Evolutionary conservation across 805 yeast genomes (phyloP), one percentile per base, ranked within the genome.

Genomic region (Wickerhamomyces ciferrii): DNA sequence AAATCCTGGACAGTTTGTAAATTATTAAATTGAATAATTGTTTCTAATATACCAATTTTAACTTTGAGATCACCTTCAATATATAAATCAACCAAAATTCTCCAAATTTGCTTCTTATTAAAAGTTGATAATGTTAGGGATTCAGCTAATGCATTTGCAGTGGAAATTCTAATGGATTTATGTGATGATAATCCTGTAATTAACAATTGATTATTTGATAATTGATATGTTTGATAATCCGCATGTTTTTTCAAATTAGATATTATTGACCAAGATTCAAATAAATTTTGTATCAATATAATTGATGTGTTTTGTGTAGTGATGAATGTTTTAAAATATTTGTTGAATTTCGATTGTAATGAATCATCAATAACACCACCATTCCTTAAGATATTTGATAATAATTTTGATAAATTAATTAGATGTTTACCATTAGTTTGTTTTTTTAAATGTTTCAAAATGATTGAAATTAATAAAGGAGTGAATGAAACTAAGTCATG

Each of bases 71-170:
- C 53, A 8, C 32, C 24, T n/a, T 59, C 59, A 14, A 58, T 42
- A 40, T 55, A 55, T 9, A 58, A 29, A 18, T 60, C 59, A 32
- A 58, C 40, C 41, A 48, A 59, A 19, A 55, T 49, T 8, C 41
- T 52, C 29, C 59, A 44, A 14, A 55, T 49, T 3, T 55, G 46
- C 11, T 43, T 51, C 41, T 62, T 52, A 41, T 53, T 50, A 43
- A 63, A 65, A 0, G 47, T 19, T 2, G 39, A 42, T 1, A 10
- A 11, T 2, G 43, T n/a, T 15, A 71, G 39, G 1, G 68, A 52
- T 39, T 70, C 72, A 0, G 72, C 69, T 11, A 70, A 25, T 1
- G 66, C 45, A 35, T 59, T 65, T 1, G 72, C 69, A 0, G 70
- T 59, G 2, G 46, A 24, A 9, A 47, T 35, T 46, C 65, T 52